Conservation (phyloP, 306 rosid species). For the Trifolium repens region DNA sequence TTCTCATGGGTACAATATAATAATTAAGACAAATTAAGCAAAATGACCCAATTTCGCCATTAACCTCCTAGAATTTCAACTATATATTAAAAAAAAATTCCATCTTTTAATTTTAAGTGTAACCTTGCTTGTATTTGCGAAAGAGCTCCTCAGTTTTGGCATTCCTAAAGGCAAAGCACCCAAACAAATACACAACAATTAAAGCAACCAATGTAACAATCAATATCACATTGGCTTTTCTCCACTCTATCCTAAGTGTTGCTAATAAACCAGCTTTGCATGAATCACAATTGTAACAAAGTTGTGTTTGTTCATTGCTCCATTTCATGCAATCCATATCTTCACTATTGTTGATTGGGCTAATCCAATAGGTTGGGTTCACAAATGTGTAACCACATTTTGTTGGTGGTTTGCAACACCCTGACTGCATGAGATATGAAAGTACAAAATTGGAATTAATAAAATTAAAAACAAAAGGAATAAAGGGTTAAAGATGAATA, state of each 20-base stretch:
- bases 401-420: slow-evolving; percentile 94
- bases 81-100: neutral
- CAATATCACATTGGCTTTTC: slow-evolving; percentile 60
- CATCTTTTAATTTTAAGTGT: slow-evolving; percentile 37
- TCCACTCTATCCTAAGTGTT: slow-evolving; percentile 71
- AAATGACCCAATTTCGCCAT: slow-evolving; percentile 21
- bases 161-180: slow-evolving; percentile 76
- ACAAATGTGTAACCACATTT: slow-evolving; percentile 82
- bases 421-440: slow-evolving; percentile 57
- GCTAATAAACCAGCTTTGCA: slow-evolving; percentile 90
- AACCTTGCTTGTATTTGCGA: slow-evolving; percentile 79
- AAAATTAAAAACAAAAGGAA: neutral
- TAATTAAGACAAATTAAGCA: slow-evolving; percentile 2
- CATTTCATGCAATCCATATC: slow-evolving; percentile 75
- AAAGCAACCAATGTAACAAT: slow-evolving; percentile 59
- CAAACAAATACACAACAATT: slow-evolving; percentile 57
- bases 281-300: slow-evolving; percentile 77
- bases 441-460: neutral
- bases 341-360: slow-evolving; percentile 67
- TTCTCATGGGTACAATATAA: neutral
- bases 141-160: slow-evolving; percentile 82
- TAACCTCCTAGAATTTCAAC: neutral
- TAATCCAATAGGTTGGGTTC: slow-evolving; percentile 93
- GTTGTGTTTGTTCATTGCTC: slow-evolving; percentile 85
- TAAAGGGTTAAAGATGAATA: slow-evolving; percentile 26